Conservation (phyloP, 2,329 filamentous ascomycete species). For the Trichoderma hamatum region DNA sequence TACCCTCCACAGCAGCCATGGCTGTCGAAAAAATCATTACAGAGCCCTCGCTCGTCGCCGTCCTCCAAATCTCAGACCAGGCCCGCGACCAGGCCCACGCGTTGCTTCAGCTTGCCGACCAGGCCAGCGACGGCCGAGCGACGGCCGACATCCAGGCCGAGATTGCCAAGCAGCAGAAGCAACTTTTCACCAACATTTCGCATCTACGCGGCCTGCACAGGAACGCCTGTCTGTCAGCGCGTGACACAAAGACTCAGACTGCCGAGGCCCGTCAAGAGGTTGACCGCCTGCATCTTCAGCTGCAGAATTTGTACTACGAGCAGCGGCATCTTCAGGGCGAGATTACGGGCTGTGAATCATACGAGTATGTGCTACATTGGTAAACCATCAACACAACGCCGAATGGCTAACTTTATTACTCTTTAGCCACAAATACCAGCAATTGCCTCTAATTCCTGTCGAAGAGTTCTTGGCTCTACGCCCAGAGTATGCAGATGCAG, state of each 20-base stretch:
- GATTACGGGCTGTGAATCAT: conserved; percentile 86
- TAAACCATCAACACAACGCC: conserved; percentile 57
- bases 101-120: conserved; percentile 60
- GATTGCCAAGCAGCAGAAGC: conserved; percentile 76
- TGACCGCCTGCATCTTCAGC: conserved; percentile 84
- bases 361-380: conserved; percentile 66
- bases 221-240: conserved; percentile 75
- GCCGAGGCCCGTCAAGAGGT: conserved; percentile 88
- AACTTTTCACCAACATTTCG: conserved; percentile 75
- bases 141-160: conserved; percentile 57
- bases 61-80: conserved; percentile 72
- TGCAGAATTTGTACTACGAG: conserved; percentile 97
- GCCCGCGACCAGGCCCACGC: conserved; percentile 72
- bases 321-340: conserved; percentile 88
- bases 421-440: conserved; percentile 83
- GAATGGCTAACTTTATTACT: conserved; percentile 46
- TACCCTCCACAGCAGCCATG: conserved; percentile 34
- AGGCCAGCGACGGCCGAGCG: conserved; percentile 48
- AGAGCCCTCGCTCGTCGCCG: conserved; percentile 60
- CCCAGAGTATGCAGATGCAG: conserved; percentile 71
- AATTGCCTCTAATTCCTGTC: conserved; percentile 79
- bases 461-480: conserved; percentile 79
- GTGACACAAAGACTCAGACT: conserved; percentile 83
- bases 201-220: conserved; percentile 83
- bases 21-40: conserved; percentile 46